Conservation (phyloP, 345 rosid genomes). For the Linum tenue region DNA sequence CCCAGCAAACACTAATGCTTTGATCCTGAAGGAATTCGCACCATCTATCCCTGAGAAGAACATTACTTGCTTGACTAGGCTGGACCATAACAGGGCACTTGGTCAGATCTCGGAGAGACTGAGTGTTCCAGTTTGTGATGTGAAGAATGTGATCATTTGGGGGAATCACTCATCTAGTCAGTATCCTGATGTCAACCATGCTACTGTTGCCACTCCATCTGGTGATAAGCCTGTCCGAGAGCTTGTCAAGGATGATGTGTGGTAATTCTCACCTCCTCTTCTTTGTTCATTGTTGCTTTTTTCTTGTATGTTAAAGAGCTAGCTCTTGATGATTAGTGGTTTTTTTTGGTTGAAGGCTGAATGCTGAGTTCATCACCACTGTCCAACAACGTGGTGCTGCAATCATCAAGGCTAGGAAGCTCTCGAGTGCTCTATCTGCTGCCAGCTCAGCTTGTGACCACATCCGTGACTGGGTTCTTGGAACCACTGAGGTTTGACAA, state of each 20-base stretch:
- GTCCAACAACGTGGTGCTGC: constrained; percentile 99
- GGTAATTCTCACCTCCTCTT: constrained; percentile 32
- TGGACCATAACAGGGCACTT: constrained; percentile 98
- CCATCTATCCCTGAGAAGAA: constrained; percentile 93
- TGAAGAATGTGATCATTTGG: constrained; percentile 93
- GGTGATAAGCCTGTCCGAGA: constrained; percentile 71
- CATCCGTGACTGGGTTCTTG: constrained; percentile 98
- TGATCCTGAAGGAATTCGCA: constrained; percentile 93
- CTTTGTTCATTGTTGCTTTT: not conserved
- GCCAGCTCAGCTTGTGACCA: constrained; percentile 99
- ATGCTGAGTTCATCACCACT: constrained; percentile 69
- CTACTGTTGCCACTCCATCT: constrained; percentile 61
- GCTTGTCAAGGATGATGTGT: constrained; percentile 76
- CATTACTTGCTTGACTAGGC: constrained; percentile 88
- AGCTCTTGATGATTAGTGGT: not conserved
- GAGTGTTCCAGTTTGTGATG: constrained; percentile 78
- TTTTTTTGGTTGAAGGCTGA: constrained; percentile 47
- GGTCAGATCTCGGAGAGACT: constrained; percentile 93
- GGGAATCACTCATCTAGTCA: constrained; percentile 97
- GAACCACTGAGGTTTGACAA: constrained; percentile 76
- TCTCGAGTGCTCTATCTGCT: constrained; percentile 97
- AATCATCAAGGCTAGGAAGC: constrained; percentile 87
- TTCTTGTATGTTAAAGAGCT: not conserved
- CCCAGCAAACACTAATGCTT: constrained; percentile 97
- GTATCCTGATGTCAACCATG: constrained; percentile 99